Evolutionary conservation across 768 basidiomycete genomes (phyloP).

Genomic region (Leccinum variicolor): DNA sequence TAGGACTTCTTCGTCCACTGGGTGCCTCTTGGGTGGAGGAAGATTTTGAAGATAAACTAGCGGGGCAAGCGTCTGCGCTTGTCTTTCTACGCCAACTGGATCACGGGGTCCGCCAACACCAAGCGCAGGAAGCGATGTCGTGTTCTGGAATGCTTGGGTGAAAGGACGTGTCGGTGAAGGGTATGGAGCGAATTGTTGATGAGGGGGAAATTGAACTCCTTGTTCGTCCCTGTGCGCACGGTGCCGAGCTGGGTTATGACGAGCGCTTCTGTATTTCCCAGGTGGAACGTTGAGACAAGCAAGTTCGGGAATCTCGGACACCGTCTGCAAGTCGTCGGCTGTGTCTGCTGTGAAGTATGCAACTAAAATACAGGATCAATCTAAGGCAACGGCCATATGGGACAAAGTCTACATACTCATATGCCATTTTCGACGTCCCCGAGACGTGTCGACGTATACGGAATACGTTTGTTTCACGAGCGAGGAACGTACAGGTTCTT

Average conservation of each 20-base stretch:
- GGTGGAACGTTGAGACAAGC: conserved; percentile 51
- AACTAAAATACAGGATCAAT: conserved; percentile 39
- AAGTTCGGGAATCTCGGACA: conserved; percentile 59
- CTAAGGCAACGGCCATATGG: neutral
- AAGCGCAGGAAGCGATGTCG: neutral
- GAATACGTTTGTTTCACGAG: conserved; percentile 82
- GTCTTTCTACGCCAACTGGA: conserved; percentile 13
- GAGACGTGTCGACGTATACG: conserved; percentile 63
- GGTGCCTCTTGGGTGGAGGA: conserved; percentile 62
- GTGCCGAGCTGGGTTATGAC: conserved; percentile 48
- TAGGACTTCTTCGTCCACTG: conserved; percentile 66
- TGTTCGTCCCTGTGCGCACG: conserved; percentile 29
- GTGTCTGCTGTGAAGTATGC: conserved; percentile 75
- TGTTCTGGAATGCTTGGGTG: conserved; percentile 8
- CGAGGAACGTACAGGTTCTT: conserved; percentile 40
- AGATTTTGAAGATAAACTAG: conserved; percentile 59
- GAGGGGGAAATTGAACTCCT: conserved; percentile 7
- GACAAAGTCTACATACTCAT: conserved; percentile 50
- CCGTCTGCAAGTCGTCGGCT: conserved; percentile 49
- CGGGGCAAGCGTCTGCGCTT: conserved; percentile 48
- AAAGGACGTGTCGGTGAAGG: conserved; percentile 25
- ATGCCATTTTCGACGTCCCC: conserved; percentile 78
- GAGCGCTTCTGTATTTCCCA: conserved; percentile 64
- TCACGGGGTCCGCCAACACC: neutral
- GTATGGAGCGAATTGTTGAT: conserved; percentile 31